A percentile compares a stretch with the other conserved stretches of the same genome.
Evolutionary conservation across 1,139 yeast species (phyloP).

Genomic region (Kluyveromyces sp.): DNA sequence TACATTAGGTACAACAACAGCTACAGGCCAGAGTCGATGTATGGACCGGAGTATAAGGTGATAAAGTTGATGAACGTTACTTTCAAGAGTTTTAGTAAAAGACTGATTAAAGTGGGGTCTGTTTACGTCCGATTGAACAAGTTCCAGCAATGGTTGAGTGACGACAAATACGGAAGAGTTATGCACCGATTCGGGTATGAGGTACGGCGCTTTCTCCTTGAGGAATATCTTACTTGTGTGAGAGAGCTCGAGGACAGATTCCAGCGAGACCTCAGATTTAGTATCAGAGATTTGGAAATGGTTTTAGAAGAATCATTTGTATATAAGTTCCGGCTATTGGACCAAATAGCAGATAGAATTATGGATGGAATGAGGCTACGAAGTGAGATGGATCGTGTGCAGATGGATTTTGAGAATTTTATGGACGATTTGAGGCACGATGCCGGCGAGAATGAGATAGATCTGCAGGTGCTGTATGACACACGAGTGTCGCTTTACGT

Average conservation of each 20-base stretch:
- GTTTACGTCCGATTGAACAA: slow-evolving; percentile 47
- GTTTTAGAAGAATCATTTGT: slow-evolving; percentile 21
- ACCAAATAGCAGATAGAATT: slow-evolving; percentile 20
- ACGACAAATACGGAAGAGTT: slow-evolving; percentile 56
- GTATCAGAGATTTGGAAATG: slow-evolving; percentile 46
- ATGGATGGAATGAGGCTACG: slow-evolving; percentile 22
- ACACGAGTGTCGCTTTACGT: slow-evolving; percentile 48
- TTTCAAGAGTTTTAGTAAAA: slow-evolving; percentile 62
- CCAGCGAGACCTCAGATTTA: slow-evolving; percentile 38
- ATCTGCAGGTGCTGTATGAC: slow-evolving; percentile 33
- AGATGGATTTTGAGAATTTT: slow-evolving; percentile 29
- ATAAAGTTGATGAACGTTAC: slow-evolving; percentile 70
- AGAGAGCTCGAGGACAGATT: slow-evolving; percentile 51
- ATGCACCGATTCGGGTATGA: slow-evolving; percentile 67
- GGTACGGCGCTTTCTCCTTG: slow-evolving; percentile 43
- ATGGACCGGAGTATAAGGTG: slow-evolving; percentile 60
- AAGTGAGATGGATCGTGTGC: slow-evolving; percentile 23
- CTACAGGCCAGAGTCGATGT: slow-evolving; percentile 40
- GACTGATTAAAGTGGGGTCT: slow-evolving; percentile 56
- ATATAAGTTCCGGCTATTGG: slow-evolving; percentile 23
- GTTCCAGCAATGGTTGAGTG: slow-evolving; percentile 54
- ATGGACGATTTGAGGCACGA: slow-evolving; percentile 29
- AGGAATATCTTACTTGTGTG: slow-evolving; percentile 40
- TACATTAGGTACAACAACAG: slow-evolving; percentile 63
- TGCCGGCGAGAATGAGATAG: slow-evolving; percentile 13